Evolutionary conservation across 2,329 filamentous ascomycete genomes (phyloP).

Genomic region (Botrytis elliptica): DNA sequence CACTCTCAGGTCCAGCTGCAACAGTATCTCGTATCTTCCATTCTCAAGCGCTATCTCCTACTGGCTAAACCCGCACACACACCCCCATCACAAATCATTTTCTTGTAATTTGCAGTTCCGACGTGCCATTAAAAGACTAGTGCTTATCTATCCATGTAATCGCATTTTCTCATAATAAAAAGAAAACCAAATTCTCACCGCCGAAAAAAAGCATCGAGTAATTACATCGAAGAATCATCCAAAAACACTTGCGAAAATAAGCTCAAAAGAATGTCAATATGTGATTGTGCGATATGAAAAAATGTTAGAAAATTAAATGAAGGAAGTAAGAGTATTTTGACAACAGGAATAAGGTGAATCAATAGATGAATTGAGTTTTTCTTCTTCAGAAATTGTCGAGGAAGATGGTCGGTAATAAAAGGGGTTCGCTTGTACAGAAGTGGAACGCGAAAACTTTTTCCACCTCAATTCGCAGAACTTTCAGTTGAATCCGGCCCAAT

Average conservation of each 20-base stretch:
- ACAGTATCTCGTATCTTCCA: not conserved
- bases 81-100: not conserved
- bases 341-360: not conserved
- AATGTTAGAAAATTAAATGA: not conserved
- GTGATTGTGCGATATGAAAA: not conserved
- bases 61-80: not conserved
- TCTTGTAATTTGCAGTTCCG: not conserved
- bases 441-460: not conserved
- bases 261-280: not conserved
- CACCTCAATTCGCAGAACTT: not conserved
- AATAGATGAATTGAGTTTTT: not conserved
- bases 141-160: not conserved
- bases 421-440: slow-evolving; percentile 15
- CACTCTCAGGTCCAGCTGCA: not conserved
- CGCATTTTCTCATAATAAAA: not conserved
- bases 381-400: not conserved
- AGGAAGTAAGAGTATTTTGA: not conserved
- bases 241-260: no score
- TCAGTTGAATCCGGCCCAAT: not conserved
- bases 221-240: not conserved
- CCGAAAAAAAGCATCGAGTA: not conserved
- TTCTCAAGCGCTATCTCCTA: not conserved
- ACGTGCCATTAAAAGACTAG: not conserved
- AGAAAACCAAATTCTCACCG: not conserved
- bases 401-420: slow-evolving; percentile 10